Conservation (phyloP, 495 filamentous ascomycete species). For the Haplographium delicatum region DNA sequence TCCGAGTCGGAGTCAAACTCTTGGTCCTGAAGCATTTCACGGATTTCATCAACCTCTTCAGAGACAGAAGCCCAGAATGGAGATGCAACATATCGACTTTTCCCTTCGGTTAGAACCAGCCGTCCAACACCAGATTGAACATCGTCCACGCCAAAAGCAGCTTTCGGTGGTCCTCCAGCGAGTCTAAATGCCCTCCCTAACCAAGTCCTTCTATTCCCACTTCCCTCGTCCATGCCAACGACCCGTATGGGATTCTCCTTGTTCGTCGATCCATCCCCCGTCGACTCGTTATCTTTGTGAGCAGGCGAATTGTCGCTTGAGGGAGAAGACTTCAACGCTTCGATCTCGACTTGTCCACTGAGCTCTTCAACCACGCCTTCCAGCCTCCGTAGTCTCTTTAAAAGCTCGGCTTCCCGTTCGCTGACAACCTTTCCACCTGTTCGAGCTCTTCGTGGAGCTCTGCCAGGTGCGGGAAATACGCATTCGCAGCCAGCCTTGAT, state of each 20-base stretch:
- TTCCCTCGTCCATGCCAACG: conserved; percentile 24
- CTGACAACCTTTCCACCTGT: conserved; percentile 40
- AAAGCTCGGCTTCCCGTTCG: conserved; percentile 67
- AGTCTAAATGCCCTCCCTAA: conserved; percentile 20
- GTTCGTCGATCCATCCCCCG: conserved; percentile 17
- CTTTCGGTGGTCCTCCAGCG: conserved; percentile 25
- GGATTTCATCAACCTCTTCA: conserved; percentile 60
- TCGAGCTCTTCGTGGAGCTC: conserved; percentile 77
- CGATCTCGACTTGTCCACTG: conserved; percentile 47
- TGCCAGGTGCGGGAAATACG: conserved; percentile 75
- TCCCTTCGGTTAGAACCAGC: conserved; percentile 76
- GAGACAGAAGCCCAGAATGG: conserved; percentile 85
- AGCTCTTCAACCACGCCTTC: conserved; percentile 78
- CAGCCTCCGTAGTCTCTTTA: conserved; percentile 70
- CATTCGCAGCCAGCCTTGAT: conserved; percentile 72
- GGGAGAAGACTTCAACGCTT: conserved; percentile 23
- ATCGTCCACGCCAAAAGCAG: conserved; percentile 26
- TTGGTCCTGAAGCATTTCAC: conserved; percentile 34
- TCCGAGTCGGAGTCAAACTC: conserved; percentile 54
- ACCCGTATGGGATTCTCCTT: conserved; percentile 10
- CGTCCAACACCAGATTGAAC: conserved; percentile 67
- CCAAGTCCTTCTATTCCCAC: conserved; percentile 21
- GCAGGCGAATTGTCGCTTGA: conserved; percentile 23
- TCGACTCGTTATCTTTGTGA: conserved; percentile 24
- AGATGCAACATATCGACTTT: conserved; percentile 81